Base-by-base conservation (phyloP, 805 yeast genomes). In the Wickerhamiella galacta region DNA sequence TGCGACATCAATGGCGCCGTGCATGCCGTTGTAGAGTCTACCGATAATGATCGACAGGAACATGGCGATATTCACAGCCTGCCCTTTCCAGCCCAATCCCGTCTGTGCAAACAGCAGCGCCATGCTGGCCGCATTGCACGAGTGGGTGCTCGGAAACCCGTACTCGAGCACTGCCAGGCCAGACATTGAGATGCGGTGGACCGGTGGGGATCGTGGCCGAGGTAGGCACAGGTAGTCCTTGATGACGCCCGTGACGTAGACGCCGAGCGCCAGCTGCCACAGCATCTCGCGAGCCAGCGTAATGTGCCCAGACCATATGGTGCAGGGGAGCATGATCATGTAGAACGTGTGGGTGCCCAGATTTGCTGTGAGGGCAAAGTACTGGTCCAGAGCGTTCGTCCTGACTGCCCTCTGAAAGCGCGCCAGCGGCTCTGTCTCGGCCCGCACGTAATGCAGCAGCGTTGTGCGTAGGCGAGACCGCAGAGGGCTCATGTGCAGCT, bases 21-120 rank as follows among this genome's bases (percentile, higher is more conserved):
- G 98, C 98, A 87, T 87, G 3, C 98, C 98, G 52, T 94, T 83
- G 57, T 90, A 87, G 7, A 87, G 48, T 35, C 98, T 63, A 12
- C 98, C 98, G 39, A 71, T 51, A 1, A 79, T 66, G 38, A 90
- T 59, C 6, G 83, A 70, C 23, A 63, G 38, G 46, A 71, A 72
- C 51, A 83, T 83, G 16, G 30, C 12, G 33, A 18, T 9, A 6
- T 41, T 43, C 16, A 38, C 30, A 10, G 32, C 25, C 21, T 40
- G 43, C 12, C 32, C 25, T 2, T 7, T 9, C 32, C 31, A 8
- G 16, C 23, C 15, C 14, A 10, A 31, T 16, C 32, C 28, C 25
- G 16, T 14, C 22, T 31, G 35, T 18, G 20, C 28, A 20, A 71
- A 38, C 18, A 75, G 56, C 18, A 81, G 45, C 0, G 80, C 68